These are phyloP conservation scores for Cercospora sp. DNA, from an alignment of 2,329 filamentous ascomycete species.

Conservation along the genomic window DNA sequence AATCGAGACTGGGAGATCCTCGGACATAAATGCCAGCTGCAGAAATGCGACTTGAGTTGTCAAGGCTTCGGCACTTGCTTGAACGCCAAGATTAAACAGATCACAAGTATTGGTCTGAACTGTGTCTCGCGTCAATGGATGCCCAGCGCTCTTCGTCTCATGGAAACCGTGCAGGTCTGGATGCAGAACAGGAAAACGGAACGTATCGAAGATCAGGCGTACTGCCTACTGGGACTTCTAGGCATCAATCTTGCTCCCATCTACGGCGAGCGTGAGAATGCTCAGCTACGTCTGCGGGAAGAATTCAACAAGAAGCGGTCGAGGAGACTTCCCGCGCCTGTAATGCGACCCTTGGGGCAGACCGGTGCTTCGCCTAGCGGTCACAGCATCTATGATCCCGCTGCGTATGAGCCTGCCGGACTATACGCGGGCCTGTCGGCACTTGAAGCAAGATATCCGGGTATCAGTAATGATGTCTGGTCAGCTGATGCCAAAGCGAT, in stretches of 20 bases:
- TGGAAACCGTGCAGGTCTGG: conserved; percentile 10
- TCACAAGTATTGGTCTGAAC: conserved; percentile 14
- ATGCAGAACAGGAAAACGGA: conserved; percentile 19
- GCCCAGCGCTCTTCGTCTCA: conserved; percentile 9
- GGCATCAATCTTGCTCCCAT: conserved; percentile 12
- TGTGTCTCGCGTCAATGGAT: conserved; percentile 11
- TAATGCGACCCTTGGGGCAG: neutral
- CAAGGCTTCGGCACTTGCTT: neutral
- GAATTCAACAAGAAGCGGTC: neutral
- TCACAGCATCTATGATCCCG: neutral
- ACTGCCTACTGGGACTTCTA: conserved; percentile 24
- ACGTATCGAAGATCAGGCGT: conserved; percentile 24
- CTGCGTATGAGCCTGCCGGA: neutral
- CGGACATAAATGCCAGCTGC: conserved; percentile 15
- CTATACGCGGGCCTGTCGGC: neutral
- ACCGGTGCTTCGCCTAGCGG: neutral
- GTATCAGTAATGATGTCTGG: neutral
- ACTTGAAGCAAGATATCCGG: neutral
- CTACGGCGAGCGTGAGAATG: conserved; percentile 20
- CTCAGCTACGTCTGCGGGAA: neutral
- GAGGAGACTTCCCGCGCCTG: neutral
- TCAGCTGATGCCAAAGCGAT: neutral
- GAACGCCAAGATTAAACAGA: conserved; percentile 8
- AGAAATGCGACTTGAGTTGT: neutral
- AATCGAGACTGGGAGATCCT: conserved; percentile 14